phyloP scores from a whole-genome alignment of 768 basidiomycete genomes.

The Tricholoma sp. region DNA sequence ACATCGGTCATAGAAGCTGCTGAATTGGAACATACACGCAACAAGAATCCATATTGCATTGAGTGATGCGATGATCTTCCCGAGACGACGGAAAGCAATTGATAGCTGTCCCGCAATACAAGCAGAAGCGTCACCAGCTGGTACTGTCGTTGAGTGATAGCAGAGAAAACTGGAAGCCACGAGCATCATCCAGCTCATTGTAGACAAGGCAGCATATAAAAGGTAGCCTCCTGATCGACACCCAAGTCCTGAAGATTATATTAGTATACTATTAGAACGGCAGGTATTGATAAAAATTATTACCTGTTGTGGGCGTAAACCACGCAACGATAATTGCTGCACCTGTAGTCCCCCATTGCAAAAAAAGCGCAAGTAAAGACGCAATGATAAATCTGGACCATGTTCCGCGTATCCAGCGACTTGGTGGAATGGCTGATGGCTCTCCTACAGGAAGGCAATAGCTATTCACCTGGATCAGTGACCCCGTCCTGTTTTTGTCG shows the following conservation, averaged over 20 bases:
- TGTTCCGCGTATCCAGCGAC: constrained; percentile 12
- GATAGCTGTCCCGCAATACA: constrained; percentile 14
- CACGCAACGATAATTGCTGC: constrained; percentile 20
- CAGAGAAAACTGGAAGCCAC: constrained; percentile 25
- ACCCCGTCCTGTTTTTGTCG: constrained; percentile 14
- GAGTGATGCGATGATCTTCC: constrained; percentile 16
- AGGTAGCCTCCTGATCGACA: constrained; percentile 28
- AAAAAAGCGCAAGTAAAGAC: constrained; percentile 14
- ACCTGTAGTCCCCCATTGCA: constrained; percentile 28
- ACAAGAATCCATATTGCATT: constrained; percentile 22
- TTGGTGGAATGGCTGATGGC: neutral
- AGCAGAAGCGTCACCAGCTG: neutral
- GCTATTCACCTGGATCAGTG: constrained; percentile 10
- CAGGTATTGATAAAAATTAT: neutral
- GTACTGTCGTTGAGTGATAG: constrained; percentile 14
- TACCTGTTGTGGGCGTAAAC: constrained; percentile 22
- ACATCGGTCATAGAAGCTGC: constrained; percentile 19
- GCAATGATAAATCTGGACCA: constrained; percentile 18
- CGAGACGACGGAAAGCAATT: constrained; percentile 15
- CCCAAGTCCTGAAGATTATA: constrained; percentile 18
- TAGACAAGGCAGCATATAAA: constrained; percentile 25
- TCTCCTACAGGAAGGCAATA: constrained; percentile 10
- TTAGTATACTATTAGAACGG: neutral
- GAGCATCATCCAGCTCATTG: constrained; percentile 26
- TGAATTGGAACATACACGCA: constrained; percentile 22